Evolutionary conservation across 1,284 basidiomycete genomes (phyloP), one percentile per base, ranked within the genome.

Genomic region (Thecaphora frezii): DNA sequence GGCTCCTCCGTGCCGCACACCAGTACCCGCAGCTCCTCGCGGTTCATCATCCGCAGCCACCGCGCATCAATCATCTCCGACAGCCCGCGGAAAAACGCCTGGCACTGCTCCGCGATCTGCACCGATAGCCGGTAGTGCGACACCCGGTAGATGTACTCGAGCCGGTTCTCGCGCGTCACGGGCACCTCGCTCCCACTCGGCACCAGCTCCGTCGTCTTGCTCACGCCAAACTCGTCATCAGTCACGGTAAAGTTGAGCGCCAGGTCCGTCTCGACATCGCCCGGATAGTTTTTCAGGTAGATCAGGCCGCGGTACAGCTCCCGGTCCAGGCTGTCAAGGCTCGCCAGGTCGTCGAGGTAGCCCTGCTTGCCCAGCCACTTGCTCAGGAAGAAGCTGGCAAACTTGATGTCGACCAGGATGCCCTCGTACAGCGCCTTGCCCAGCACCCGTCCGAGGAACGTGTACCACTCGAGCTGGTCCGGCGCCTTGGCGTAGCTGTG

Each of bases 361-460:
- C 63, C 53, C 39, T 77, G 66, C 81, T 56, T 58, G 40, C 78
- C 78, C 13, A 80, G 53, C 74, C 77, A 78, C 52, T 93, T 93
- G 14, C 88, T 86, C 36, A 94, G 83, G 85, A 98, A 98, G 83
- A 98, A 99, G 9, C 87, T 87, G 1, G 96, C 93, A 80, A 98
- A 97, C 1, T 89, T 89, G 5, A 94, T 90, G 69, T 97, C 92
- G n/a, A 96, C 87, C 8, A 99, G 83, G 46, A 98, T 97, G 2
- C 93, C 93, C 51, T 97, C 91, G 77, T 98, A 98, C 71, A 98
- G 83, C 0, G 94, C 94, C 78, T 97, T 97, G 12, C 93, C 94
- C 0, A 97, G 83, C 23, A 98, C 89, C 0, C 91, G 84, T 0
- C 96, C 94, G 58, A 97, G 87, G 80, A 97, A 98, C 1, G 87